Conservation (phyloP, 2,329 filamentous ascomycete species). For the Tolypocladium capitatum region DNA sequence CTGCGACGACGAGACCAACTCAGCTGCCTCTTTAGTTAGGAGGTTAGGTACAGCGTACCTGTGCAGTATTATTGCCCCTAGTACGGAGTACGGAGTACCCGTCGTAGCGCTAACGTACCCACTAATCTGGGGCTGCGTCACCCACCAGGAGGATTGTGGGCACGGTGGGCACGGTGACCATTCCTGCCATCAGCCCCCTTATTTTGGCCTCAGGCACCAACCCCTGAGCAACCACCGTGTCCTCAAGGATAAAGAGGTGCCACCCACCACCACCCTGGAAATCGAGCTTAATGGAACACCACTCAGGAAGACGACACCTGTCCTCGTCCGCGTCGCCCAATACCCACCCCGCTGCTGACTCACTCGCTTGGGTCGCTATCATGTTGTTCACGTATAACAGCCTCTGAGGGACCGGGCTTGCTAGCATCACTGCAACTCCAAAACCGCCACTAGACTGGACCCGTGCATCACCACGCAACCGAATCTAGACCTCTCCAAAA, state of each 20-base stretch:
- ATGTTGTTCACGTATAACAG: constrained; percentile 8
- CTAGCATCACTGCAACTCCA: constrained; percentile 1
- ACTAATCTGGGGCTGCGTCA: neutral
- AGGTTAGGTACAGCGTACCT: no score
- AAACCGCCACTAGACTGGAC: neutral
- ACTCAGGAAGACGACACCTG: constrained; percentile 12
- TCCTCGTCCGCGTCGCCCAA: constrained; percentile 10
- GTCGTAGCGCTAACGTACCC: neutral
- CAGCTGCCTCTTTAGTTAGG: neutral
- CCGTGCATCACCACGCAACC: constrained; percentile 5
- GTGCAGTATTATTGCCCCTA: no score
- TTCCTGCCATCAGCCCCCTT: neutral
- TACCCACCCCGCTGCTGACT: constrained; percentile 8
- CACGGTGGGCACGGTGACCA: no score
- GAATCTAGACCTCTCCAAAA: constrained; percentile 9
- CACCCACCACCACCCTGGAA: constrained; percentile 6
- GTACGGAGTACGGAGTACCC: no score
- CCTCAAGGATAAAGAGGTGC: constrained; percentile 22
- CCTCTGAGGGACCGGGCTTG: constrained; percentile 6
- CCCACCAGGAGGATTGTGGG: no score
- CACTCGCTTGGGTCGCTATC: constrained; percentile 8
- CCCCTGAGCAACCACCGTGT: constrained; percentile 10
- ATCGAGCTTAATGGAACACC: constrained; percentile 1
- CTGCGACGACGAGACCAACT: neutral
- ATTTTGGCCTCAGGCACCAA: constrained; percentile 10